A percentile compares a stretch with the other conserved stretches of the same genome.
phyloP scores from a whole-genome alignment of 805 yeast genomes.

The Candida tallmaniae region DNA sequence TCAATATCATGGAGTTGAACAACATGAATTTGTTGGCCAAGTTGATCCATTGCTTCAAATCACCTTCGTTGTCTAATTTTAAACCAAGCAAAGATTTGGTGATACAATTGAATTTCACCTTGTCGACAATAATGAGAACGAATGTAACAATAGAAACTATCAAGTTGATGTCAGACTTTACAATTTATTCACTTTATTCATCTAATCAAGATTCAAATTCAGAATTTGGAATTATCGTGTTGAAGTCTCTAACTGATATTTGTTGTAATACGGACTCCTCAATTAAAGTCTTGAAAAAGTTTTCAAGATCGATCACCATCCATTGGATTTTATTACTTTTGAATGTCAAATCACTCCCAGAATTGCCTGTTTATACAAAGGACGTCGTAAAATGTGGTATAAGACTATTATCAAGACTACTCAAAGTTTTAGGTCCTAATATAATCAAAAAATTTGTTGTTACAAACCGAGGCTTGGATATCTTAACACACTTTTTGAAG shows the following conservation, averaged over 20 bases:
- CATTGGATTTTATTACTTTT: constrained; percentile 62
- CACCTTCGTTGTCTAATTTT: constrained; percentile 12
- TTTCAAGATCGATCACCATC: constrained; percentile 52
- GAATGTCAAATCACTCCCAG: constrained; percentile 23
- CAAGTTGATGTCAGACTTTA: constrained; percentile 42
- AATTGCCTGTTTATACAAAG: constrained; percentile 9
- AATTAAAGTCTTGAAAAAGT: constrained; percentile 37
- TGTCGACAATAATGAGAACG: constrained; percentile 19
- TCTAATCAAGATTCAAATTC: constrained; percentile 28
- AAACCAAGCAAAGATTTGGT: constrained; percentile 5
- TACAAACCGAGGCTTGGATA: constrained; percentile 46
- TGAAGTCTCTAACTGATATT: constrained; percentile 31
- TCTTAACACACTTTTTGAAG: constrained; percentile 41
- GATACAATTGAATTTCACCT: constrained; percentile 18
- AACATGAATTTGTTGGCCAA: constrained; percentile 47
- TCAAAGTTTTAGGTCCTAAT: constrained; percentile 43
- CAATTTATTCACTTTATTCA: constrained; percentile 47
- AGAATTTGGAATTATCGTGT: constrained; percentile 28
- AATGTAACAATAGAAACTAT: constrained; percentile 55
- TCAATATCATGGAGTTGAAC: constrained; percentile 49
- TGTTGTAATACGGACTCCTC: constrained; percentile 37
- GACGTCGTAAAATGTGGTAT: constrained; percentile 37
- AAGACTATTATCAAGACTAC: constrained; percentile 45
- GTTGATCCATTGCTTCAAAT: constrained; percentile 48
- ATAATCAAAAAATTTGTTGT: constrained; percentile 47